Evolutionary conservation across 2,329 filamentous ascomycete genomes (phyloP).

Genomic region (Talaromyces sp.): DNA sequence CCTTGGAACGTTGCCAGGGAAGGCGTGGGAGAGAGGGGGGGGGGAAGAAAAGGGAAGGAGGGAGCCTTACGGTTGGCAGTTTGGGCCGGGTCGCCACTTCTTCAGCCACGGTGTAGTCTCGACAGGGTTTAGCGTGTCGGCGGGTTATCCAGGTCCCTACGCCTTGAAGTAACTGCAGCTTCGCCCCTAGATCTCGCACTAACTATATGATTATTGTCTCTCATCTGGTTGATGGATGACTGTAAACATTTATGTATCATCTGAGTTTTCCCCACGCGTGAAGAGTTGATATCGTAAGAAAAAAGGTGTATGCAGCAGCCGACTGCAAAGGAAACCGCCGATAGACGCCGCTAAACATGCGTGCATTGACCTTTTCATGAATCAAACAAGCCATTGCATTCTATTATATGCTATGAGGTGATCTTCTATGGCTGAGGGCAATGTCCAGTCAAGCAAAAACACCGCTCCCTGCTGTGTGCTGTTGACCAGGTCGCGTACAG

Average conservation of each 20-base stretch:
- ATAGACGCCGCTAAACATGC: neutral
- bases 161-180: too few relatives aligned
- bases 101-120: neutral
- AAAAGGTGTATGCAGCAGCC: too few relatives aligned
- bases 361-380: neutral
- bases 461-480: neutral
- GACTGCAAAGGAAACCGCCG: neutral
- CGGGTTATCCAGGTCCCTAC: neutral
- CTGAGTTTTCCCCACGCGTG: neutral
- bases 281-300: too few relatives aligned
- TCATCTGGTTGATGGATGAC: too few relatives aligned
- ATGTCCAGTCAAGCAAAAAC: neutral
- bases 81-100: neutral
- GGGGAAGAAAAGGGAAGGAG: neutral
- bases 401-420: neutral
- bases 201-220: too few relatives aligned
- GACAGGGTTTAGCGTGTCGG: neutral
- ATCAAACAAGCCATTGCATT: neutral
- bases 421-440: neutral
- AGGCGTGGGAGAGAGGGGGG: neutral
- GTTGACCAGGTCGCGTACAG: neutral
- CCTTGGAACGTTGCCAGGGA: neutral
- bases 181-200: too few relatives aligned
- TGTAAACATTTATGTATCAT: too few relatives aligned
- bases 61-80: neutral